A percentile compares a stretch with the other conserved stretches of the same genome.
Conservation (phyloP, 2,329 filamentous ascomycete species). For the Botrytis paeoniae region DNA sequence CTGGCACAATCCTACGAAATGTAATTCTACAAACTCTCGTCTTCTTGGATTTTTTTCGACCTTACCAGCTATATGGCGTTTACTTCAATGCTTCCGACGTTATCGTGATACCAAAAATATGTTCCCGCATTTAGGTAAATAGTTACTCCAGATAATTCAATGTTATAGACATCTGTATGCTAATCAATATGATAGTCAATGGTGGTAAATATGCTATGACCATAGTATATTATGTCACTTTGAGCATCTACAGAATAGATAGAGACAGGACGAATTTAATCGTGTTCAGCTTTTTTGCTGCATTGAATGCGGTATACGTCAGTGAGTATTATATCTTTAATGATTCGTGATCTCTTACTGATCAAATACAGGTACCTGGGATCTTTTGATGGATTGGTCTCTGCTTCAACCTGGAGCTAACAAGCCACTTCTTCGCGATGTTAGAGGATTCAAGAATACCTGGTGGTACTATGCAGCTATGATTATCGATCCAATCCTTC, state of each 20-base stretch:
- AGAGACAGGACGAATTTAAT: constrained; percentile 55
- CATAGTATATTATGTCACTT: constrained; percentile 71
- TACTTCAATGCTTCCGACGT: constrained; percentile 85
- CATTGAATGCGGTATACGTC: constrained; percentile 79
- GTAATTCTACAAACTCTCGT: constrained; percentile 82
- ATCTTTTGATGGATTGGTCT: constrained; percentile 94
- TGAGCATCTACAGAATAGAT: constrained; percentile 82
- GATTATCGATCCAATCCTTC: constrained; percentile 75
- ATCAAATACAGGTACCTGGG: constrained; percentile 67
- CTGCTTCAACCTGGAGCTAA: constrained; percentile 74
- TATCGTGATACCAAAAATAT: constrained; percentile 82
- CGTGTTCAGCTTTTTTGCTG: constrained; percentile 75
- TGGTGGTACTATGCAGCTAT: constrained; percentile 90
- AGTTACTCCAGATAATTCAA: neutral
- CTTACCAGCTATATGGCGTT: constrained; percentile 84
- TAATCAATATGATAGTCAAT: constrained; percentile 54
- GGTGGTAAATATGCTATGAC: constrained; percentile 87
- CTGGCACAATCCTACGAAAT: constrained; percentile 72
- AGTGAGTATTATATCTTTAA: constrained; percentile 49
- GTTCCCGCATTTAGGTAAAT: constrained; percentile 71
- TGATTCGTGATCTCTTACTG: neutral
- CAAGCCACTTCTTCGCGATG: constrained; percentile 68
- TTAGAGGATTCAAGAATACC: constrained; percentile 71
- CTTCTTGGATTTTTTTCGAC: constrained; percentile 81
- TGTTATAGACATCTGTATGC: too few relatives aligned